Conservation (phyloP, 2,329 filamentous ascomycete genomes). For the Hypoxylon sp. region DNA sequence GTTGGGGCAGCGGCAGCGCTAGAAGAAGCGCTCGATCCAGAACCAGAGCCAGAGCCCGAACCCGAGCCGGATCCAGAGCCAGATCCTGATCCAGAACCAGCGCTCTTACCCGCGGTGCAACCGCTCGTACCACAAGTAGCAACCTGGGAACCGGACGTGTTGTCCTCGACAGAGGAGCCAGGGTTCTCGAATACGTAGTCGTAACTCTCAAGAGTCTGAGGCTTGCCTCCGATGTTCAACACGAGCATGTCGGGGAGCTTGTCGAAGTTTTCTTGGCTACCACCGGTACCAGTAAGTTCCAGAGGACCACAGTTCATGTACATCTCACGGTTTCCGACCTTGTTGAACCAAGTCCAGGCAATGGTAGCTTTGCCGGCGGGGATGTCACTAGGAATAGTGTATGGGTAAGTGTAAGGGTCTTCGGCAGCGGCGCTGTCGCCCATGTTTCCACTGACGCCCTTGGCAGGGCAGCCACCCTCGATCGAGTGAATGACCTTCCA, state of each 20-base stretch:
- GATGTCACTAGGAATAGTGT: slow-evolving; percentile 78
- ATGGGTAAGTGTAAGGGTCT: slow-evolving; percentile 74
- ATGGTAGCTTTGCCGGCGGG: slow-evolving; percentile 83
- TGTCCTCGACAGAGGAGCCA: slow-evolving; percentile 69
- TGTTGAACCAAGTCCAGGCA: slow-evolving; percentile 97
- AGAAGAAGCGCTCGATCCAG: slow-evolving; percentile 45
- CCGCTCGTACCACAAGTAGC: slow-evolving; percentile 54
- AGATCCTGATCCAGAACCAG: slow-evolving; percentile 46
- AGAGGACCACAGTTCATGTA: slow-evolving; percentile 88
- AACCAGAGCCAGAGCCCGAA: slow-evolving; percentile 47
- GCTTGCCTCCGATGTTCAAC: slow-evolving; percentile 71
- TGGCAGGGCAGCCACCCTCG: slow-evolving; percentile 85
- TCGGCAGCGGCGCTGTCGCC: slow-evolving; percentile 60
- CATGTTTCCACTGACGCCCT: slow-evolving; percentile 70
- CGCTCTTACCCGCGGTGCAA: slow-evolving; percentile 36
- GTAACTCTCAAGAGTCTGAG: slow-evolving; percentile 56
- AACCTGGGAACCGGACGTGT: slow-evolving; percentile 56
- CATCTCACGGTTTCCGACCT: slow-evolving; percentile 92
- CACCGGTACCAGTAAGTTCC: slow-evolving; percentile 70
- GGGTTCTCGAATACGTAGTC: slow-evolving; percentile 79
- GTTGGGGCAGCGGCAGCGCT: slow-evolving; percentile 45
- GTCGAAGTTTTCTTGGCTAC: slow-evolving; percentile 67
- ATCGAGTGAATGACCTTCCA: slow-evolving; percentile 95
- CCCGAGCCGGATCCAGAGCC: slow-evolving; percentile 46
- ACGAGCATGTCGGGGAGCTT: slow-evolving; percentile 81